Percentiles rank a stretch among this genome's conserved stretches.
Conservation (phyloP, 2,329 filamentous ascomycete species). For the Pestalotiopsis sp. region DNA sequence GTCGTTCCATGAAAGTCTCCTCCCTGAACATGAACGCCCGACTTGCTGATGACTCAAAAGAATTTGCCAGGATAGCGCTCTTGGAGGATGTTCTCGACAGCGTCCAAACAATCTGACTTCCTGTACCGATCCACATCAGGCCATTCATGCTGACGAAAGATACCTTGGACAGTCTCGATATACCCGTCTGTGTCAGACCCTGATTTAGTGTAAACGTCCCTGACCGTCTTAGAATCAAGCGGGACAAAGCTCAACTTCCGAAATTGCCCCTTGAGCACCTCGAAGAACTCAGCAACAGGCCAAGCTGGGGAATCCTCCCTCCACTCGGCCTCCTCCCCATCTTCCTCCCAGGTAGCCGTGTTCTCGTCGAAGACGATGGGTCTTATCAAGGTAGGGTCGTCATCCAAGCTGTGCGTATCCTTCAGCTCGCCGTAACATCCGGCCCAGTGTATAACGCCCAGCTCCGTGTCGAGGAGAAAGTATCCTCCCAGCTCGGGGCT, state of each 20-base stretch:
- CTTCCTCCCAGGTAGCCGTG: neutral
- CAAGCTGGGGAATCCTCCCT: neutral
- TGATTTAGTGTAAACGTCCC: neutral
- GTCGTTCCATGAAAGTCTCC: too few species aligned
- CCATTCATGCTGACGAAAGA: slow-evolving; percentile 2
- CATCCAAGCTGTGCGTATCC: slow-evolving; percentile 50
- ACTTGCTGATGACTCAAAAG: neutral
- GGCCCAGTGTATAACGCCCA: slow-evolving; percentile 9
- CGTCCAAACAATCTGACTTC: neutral
- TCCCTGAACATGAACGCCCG: neutral
- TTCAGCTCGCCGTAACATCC: slow-evolving; percentile 36
- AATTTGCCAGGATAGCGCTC: neutral
- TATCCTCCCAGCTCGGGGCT: neutral
- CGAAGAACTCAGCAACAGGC: slow-evolving; percentile 4
- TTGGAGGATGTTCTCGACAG: neutral
- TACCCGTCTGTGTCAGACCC: neutral
- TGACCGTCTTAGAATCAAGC: neutral
- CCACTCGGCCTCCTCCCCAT: neutral
- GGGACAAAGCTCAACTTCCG: neutral
- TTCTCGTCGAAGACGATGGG: neutral
- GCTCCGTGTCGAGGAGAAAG: slow-evolving; percentile 5
- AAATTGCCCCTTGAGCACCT: neutral
- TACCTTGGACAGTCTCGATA: neutral
- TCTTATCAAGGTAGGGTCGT: neutral
- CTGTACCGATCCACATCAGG: neutral